These are phyloP conservation scores for Pseudonitzschia multiseries DNA, from an alignment of 108 stramenopile genomes.

Conservation along the genomic window DNA sequence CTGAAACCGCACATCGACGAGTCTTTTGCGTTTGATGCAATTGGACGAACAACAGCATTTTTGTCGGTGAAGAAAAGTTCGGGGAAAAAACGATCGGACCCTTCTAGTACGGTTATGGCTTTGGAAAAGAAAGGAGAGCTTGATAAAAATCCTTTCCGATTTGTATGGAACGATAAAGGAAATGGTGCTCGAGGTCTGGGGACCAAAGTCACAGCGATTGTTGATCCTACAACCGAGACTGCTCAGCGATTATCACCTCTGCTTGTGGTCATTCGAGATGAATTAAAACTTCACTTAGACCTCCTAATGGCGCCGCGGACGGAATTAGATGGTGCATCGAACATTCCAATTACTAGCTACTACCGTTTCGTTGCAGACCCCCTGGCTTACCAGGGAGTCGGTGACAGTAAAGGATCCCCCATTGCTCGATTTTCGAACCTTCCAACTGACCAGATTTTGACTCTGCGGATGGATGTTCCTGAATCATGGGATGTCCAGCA, in stretches of 20 bases:
- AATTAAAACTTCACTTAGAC: constrained; percentile 64
- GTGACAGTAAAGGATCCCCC: constrained; percentile 39
- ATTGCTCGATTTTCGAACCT: constrained; percentile 80
- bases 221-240: constrained; percentile 88
- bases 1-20: constrained; percentile 38
- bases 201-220: constrained; percentile 63
- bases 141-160: constrained; percentile 53
- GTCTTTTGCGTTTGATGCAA: constrained; percentile 25
- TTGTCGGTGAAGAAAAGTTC: constrained; percentile 15
- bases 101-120: background rate
- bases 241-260: constrained; percentile 86
- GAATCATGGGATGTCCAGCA: constrained; percentile 97
- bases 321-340: constrained; percentile 58
- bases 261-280: constrained; percentile 72
- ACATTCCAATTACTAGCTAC: constrained; percentile 87
- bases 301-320: constrained; percentile 65
- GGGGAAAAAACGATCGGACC: constrained; percentile 14
- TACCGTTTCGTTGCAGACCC: constrained; percentile 92
- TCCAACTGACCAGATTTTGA: constrained; percentile 87
- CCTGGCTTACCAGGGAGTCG: constrained; percentile 31
- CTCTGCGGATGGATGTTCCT: constrained; percentile 93
- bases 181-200: constrained; percentile 4
- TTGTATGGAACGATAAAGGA: constrained; percentile 55
- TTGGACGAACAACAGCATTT: constrained; percentile 38
- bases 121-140: constrained; percentile 27